These are phyloP conservation scores for Amesomyces nigricolor DNA, from an alignment of 2,329 filamentous ascomycete species.

Conservation along the genomic window DNA sequence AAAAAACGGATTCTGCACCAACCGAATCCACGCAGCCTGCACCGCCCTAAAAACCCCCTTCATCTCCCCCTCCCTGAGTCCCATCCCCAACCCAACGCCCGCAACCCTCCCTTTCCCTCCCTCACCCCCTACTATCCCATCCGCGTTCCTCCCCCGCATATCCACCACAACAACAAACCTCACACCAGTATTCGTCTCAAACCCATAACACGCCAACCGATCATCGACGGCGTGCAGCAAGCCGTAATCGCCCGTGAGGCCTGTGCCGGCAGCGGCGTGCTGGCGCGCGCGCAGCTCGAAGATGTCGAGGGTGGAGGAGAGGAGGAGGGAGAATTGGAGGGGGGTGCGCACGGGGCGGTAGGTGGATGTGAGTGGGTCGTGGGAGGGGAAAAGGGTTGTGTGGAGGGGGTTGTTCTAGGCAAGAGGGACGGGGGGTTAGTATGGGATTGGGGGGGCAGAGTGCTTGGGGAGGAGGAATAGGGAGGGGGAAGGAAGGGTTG, in stretches of 20 bases:
- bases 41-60: constrained; percentile 86
- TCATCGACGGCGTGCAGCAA: constrained; percentile 92
- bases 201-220: constrained; percentile 87
- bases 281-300: constrained; percentile 79
- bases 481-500: too few relatives aligned
- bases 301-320: constrained; percentile 87
- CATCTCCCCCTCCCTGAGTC: constrained; percentile 78
- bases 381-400: constrained; percentile 79
- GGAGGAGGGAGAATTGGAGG: constrained; percentile 87
- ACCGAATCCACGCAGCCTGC: constrained; percentile 82
- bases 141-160: constrained; percentile 65
- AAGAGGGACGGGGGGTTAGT: constrained; percentile 7
- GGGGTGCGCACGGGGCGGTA: constrained; percentile 57
- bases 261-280: constrained; percentile 47
- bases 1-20: constrained; percentile 94
- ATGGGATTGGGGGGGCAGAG: too few relatives aligned
- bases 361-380: constrained; percentile 48
- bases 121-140: constrained; percentile 24
- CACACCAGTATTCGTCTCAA: constrained; percentile 91
- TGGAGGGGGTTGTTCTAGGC: constrained; percentile 89
- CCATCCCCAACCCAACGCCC: constrained; percentile 40
- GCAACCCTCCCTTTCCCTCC: constrained; percentile 25
- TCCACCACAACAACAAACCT: constrained; percentile 89
- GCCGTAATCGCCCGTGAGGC: constrained; percentile 76
- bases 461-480: too few relatives aligned